phyloP scores from a whole-genome alignment of 768 basidiomycete genomes.

The Boletus edulis region DNA sequence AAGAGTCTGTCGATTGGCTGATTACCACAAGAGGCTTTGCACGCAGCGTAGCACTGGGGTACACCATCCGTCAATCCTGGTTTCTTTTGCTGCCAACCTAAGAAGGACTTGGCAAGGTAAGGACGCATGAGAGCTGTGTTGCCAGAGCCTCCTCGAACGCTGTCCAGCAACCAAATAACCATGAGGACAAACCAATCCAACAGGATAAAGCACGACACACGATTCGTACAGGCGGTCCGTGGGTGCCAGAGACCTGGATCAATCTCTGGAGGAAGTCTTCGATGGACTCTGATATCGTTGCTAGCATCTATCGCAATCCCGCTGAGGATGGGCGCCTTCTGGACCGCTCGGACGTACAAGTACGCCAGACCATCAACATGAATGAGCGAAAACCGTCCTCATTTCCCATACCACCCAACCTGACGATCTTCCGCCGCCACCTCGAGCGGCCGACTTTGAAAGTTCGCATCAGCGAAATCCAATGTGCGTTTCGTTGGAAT shows the following conservation, averaged over 20 bases:
- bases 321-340: slow-evolving; percentile 29
- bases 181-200: background rate
- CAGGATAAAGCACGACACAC: slow-evolving; percentile 14
- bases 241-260: slow-evolving; percentile 24
- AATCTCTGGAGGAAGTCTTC: slow-evolving; percentile 10
- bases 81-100: slow-evolving; percentile 33
- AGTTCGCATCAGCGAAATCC: too few relatives aligned
- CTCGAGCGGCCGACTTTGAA: too few relatives aligned
- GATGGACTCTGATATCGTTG: slow-evolving; percentile 22
- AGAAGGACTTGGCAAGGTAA: slow-evolving; percentile 28
- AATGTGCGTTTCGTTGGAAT: too few relatives aligned
- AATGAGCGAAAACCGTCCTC: slow-evolving; percentile 26
- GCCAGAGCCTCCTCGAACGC: slow-evolving; percentile 25
- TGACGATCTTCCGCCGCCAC: slow-evolving; percentile 1
- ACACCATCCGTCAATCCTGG: too few relatives aligned
- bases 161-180: background rate
- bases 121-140: slow-evolving; percentile 18
- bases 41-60: slow-evolving; percentile 27
- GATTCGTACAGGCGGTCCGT: too few relatives aligned
- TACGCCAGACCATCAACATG: slow-evolving; percentile 38
- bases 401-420: slow-evolving; percentile 24
- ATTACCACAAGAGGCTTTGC: slow-evolving; percentile 17
- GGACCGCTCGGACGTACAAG: slow-evolving; percentile 31
- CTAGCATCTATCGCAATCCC: slow-evolving; percentile 24
- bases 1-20: slow-evolving; percentile 9